These are phyloP conservation scores for Liriodendron chinense DNA, from an alignment of 164 flowering plant species.

Conservation along the genomic window DNA sequence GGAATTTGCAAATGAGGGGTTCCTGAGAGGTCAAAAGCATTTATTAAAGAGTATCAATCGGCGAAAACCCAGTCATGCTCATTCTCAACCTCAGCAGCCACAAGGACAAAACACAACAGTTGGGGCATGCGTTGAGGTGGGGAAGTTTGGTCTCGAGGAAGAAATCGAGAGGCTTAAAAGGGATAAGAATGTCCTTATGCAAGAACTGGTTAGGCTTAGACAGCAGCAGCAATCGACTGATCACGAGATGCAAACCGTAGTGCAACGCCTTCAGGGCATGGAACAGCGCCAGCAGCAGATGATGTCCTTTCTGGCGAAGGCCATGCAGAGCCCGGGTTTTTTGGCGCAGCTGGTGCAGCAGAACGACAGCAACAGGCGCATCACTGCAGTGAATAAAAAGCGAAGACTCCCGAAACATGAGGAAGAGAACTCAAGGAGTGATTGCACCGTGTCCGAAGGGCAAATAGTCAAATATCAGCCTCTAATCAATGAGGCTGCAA, in stretches of 20 bases:
- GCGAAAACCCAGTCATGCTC: slow-evolving; percentile 34
- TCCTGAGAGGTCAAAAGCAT: slow-evolving; percentile 42
- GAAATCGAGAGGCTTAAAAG: slow-evolving; percentile 64
- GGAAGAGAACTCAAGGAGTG: slow-evolving; percentile 19
- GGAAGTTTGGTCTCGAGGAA: slow-evolving; percentile 63
- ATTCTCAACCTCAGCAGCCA: slow-evolving; percentile 26
- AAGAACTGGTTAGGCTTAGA: slow-evolving; percentile 66
- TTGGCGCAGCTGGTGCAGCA: slow-evolving; percentile 61
- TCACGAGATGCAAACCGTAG: slow-evolving; percentile 51
- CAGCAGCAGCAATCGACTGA: slow-evolving; percentile 75
- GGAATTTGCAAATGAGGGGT: slow-evolving; percentile 50
- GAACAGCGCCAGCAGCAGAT: slow-evolving; percentile 77
- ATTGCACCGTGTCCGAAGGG: slow-evolving; percentile 31
- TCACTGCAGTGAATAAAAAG: slow-evolving; percentile 49
- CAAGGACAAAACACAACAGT: slow-evolving; percentile 31
- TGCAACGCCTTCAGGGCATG: slow-evolving; percentile 59
- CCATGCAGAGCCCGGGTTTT: slow-evolving; percentile 70
- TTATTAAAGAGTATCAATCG: slow-evolving; percentile 36
- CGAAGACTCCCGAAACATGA: slow-evolving; percentile 58
- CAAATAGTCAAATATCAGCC: slow-evolving; percentile 64
- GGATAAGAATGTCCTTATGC: slow-evolving; percentile 75
- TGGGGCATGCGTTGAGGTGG: slow-evolving; percentile 63
- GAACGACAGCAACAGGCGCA: slow-evolving; percentile 43
- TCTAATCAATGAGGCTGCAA: slow-evolving; percentile 61
- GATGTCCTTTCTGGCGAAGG: slow-evolving; percentile 83